Evolutionary conservation across 208 protist genomes (phyloP), one percentile per base, ranked within the genome.

Genomic region (Wallacemonas rigidus): DNA sequence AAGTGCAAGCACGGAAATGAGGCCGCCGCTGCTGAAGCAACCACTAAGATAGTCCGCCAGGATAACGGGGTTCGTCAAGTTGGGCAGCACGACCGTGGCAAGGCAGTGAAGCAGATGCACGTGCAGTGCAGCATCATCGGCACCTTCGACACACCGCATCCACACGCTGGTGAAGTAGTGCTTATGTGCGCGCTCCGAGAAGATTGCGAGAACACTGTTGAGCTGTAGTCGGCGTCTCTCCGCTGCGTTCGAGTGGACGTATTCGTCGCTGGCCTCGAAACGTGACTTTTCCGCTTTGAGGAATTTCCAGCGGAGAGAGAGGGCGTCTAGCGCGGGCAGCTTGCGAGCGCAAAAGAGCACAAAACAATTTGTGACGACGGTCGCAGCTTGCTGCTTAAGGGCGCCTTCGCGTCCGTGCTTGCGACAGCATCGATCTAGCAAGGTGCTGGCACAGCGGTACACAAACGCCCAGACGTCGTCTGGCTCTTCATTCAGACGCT

Each of bases 381-480:
- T 60, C 14, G 74, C 76, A 2, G 15, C 54, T 43, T 41, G 39
- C 35, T 60, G 56, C 47, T n/a, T 40, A 2, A 50, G 26, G 62
- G 50, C n/a, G 55, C 68, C 75, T 38, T 72, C 76, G n/a, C 70
- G 58, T 35, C 72, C 63, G 35, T 81, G 85, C 47, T 65, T 69
- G n/a, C 86, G 77, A 60, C 90, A 88, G 44, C 82, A 77, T 17
- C 90, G 83, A 64, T 89, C 80, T 3, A 93, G 65, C 4, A 91
- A 36, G 1, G 79, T 69, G n/a, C 74, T 82, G 4, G 82, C 82
- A 45, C 74, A 63, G 3, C 84, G 79, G 68, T 81, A 83, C 7
- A 92, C 54, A 40, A 96, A 84, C 65, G 94, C 84, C 89, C 89
- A 94, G 35, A 96, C 87, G 55, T 96, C 91, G 63, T 96, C 91